phyloP scores from a whole-genome alignment of 2,329 filamentous ascomycete genomes.

The Stachybotrys chlorohalonatus region DNA sequence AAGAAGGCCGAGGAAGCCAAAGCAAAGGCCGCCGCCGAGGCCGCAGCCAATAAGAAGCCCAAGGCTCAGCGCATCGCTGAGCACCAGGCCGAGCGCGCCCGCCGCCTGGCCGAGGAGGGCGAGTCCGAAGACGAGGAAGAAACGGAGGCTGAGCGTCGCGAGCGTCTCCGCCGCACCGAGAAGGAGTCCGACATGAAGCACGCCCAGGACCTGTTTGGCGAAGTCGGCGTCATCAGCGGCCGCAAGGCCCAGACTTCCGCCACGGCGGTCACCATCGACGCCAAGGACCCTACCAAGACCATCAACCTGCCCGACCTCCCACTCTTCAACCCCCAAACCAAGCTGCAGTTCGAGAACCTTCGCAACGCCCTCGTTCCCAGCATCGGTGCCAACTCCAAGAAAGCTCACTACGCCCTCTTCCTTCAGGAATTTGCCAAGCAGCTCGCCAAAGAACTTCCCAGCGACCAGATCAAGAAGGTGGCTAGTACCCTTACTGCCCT shows the following conservation, averaged over 20 bases:
- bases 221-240: constrained; percentile 55
- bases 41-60: constrained; percentile 82
- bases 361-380: constrained; percentile 73
- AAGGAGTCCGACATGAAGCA: constrained; percentile 82
- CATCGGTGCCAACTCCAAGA: constrained; percentile 66
- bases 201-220: constrained; percentile 83
- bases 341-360: constrained; percentile 74
- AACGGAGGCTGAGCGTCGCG: constrained; percentile 62
- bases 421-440: constrained; percentile 85
- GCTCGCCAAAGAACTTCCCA: constrained; percentile 77
- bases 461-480: constrained; percentile 95
- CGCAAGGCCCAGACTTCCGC: constrained; percentile 60
- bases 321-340: constrained; percentile 83
- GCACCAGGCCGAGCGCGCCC: constrained; percentile 53
- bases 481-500: constrained; percentile 79
- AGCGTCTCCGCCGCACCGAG: constrained; percentile 69
- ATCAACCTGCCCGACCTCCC: constrained; percentile 73
- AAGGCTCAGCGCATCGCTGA: constrained; percentile 82
- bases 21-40: constrained; percentile 81
- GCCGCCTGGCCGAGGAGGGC: constrained; percentile 40
- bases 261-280: constrained; percentile 59
- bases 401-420: constrained; percentile 84
- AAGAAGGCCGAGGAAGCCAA: constrained; percentile 80
- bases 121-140: constrained; percentile 58
- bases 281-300: constrained; percentile 64